phyloP scores from a whole-genome alignment of 2,329 filamentous ascomycete genomes.

The Pestalotiopsis sp. region DNA sequence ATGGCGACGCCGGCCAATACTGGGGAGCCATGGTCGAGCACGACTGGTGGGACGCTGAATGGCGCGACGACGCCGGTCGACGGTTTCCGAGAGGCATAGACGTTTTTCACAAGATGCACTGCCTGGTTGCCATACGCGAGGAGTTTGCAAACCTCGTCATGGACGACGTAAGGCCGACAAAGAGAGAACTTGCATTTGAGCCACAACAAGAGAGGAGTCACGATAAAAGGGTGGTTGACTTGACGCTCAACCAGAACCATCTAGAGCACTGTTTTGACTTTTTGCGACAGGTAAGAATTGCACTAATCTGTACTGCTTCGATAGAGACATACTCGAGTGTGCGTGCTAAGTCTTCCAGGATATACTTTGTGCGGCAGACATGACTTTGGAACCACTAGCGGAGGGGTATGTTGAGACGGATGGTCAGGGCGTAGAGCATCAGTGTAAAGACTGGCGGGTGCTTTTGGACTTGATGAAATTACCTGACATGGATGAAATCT shows the following conservation, averaged over 20 bases:
- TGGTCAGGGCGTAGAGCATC: background rate
- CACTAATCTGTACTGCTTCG: background rate
- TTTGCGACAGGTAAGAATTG: background rate
- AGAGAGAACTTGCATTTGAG: background rate
- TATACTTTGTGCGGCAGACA: background rate
- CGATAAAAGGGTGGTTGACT: background rate
- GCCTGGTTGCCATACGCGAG: background rate
- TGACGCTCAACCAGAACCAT: background rate
- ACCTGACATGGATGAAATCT: background rate
- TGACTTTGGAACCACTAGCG: background rate
- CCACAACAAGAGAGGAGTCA: background rate
- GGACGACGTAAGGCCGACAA: background rate
- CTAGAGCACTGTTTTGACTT: background rate
- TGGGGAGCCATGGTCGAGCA: background rate
- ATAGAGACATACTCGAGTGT: background rate
- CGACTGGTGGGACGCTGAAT: background rate
- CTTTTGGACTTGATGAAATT: background rate
- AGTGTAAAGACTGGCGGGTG: background rate
- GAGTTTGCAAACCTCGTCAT: background rate
- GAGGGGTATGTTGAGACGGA: background rate
- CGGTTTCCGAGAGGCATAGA: background rate
- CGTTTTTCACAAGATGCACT: background rate
- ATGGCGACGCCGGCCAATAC: background rate
- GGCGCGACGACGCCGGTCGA: background rate
- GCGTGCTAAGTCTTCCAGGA: background rate